Evolutionary conservation across 768 basidiomycete genomes (phyloP).

Genomic region (Mycena rebaudengoi): DNA sequence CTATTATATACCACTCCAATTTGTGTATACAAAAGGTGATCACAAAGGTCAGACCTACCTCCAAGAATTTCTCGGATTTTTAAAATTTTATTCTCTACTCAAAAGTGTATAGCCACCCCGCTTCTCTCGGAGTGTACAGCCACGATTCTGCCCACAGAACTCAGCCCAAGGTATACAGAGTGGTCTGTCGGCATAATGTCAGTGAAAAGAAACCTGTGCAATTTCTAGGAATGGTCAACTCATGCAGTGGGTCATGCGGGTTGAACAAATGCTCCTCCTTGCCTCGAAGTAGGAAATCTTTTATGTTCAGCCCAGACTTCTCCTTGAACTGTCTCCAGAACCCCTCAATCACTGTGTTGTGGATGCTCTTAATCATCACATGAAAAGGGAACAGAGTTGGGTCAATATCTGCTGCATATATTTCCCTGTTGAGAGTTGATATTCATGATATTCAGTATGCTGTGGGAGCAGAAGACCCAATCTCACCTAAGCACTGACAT

Average conservation of each 20-base stretch:
- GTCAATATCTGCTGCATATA: not conserved
- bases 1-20: no score
- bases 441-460: no score
- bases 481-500: not conserved
- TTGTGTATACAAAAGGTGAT: no score
- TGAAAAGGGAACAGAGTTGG: not conserved
- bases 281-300: not conserved
- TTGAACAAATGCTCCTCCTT: not conserved
- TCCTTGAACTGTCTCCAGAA: not conserved
- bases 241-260: not conserved
- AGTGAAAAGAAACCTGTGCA: not conserved
- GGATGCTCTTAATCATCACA: not conserved
- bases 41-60: no score
- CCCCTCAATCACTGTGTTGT: not conserved
- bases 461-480: no score
- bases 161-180: no score
- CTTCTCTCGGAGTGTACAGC: no score
- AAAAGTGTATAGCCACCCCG: no score
- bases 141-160: no score
- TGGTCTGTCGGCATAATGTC: not conserved
- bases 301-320: slow-evolving; percentile 22
- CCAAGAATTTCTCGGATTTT: no score
- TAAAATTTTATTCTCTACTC: no score
- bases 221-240: not conserved
- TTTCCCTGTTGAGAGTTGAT: no score